These are phyloP conservation scores for Quercus alba DNA, from an alignment of 306 rosid species.

Conservation along the genomic window DNA sequence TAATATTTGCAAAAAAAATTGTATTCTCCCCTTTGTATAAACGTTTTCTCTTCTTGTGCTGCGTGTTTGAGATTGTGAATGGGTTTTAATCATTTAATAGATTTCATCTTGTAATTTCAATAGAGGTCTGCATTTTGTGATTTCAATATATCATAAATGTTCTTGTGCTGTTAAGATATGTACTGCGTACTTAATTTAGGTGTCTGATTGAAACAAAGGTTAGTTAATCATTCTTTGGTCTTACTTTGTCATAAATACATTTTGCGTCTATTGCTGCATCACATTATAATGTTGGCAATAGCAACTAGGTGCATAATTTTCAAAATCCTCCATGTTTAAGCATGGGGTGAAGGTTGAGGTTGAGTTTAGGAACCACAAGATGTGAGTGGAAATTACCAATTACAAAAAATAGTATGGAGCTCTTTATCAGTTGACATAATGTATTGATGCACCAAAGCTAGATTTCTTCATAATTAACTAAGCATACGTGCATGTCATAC, in stretches of 20 bases:
- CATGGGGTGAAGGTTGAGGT: background rate
- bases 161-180: background rate
- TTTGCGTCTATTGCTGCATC: background rate
- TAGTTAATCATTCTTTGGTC: background rate
- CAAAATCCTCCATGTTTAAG: background rate
- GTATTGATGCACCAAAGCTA: background rate
- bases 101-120: background rate
- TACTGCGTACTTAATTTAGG: background rate
- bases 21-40: slow-evolving; percentile 3
- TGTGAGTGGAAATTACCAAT: background rate
- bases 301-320: background rate
- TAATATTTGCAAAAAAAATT: background rate
- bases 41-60: background rate
- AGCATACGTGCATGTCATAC: background rate
- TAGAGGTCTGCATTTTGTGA: background rate
- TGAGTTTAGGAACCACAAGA: background rate
- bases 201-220: background rate
- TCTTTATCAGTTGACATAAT: background rate
- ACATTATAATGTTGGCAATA: background rate
- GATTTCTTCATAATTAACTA: background rate
- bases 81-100: background rate
- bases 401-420: background rate
- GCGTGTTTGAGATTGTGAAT: background rate
- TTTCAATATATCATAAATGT: background rate
- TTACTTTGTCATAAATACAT: background rate